Evolutionary conservation across 1,139 yeast species (phyloP).

Genomic region (Debaryomyces sp.): DNA sequence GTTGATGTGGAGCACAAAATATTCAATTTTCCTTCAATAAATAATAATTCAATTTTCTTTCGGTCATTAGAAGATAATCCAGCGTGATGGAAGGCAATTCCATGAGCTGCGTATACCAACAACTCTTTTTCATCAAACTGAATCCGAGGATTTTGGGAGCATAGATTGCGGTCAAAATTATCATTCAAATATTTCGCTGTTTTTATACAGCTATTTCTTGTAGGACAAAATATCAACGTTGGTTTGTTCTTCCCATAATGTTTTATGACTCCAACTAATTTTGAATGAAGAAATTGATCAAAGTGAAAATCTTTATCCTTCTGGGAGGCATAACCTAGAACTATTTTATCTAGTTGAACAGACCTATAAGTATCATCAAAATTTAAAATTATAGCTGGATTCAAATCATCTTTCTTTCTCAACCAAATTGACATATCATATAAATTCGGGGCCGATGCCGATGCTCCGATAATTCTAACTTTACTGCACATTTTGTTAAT

Average conservation of each 20-base stretch:
- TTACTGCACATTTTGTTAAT: conserved; percentile 43
- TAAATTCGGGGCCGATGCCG: conserved; percentile 59
- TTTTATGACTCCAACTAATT: conserved; percentile 36
- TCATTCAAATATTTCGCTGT: conserved; percentile 46
- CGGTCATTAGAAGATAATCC: conserved; percentile 53
- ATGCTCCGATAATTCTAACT: conserved; percentile 52
- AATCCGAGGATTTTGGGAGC: not conserved
- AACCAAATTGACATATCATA: conserved; percentile 53
- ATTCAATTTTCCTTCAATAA: conserved; percentile 42
- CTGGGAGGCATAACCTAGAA: conserved; percentile 41
- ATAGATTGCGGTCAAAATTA: not conserved
- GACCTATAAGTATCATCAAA: conserved; percentile 53
- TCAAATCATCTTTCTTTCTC: conserved; percentile 16
- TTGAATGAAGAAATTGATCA: conserved; percentile 43
- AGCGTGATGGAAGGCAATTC: conserved; percentile 62
- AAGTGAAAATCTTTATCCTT: conserved; percentile 46
- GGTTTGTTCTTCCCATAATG: conserved; percentile 43
- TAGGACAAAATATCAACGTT: conserved; percentile 54
- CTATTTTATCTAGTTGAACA: conserved; percentile 41
- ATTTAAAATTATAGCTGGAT: conserved; percentile 31
- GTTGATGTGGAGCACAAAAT: conserved; percentile 61
- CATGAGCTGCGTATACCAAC: conserved; percentile 18
- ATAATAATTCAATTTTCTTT: conserved; percentile 43
- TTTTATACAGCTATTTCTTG: conserved; percentile 47
- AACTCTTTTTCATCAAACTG: not conserved